A percentile compares a stretch with the other conserved stretches of the same genome.
These are phyloP conservation scores for Zalerion maritima DNA, from an alignment of 495 filamentous ascomycete species.

Conservation along the genomic window DNA sequence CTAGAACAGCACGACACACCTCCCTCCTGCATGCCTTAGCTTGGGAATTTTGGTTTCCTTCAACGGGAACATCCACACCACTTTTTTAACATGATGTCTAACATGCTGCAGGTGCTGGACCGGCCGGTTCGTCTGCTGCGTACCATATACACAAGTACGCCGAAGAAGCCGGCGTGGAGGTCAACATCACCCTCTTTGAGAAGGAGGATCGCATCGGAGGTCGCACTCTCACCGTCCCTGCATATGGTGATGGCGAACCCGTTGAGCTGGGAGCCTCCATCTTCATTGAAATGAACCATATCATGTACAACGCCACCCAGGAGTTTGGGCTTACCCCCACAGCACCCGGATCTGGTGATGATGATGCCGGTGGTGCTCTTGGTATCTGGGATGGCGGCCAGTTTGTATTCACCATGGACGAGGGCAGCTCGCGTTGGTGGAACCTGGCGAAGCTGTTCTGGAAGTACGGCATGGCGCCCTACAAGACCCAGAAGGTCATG, in stretches of 20 bases:
- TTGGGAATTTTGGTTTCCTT: too few relatives aligned
- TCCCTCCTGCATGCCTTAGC: too few relatives aligned
- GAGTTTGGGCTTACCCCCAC: slow-evolving; percentile 47
- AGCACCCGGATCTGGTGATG: slow-evolving; percentile 14
- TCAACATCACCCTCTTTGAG: slow-evolving; percentile 84
- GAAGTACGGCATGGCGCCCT: slow-evolving; percentile 71
- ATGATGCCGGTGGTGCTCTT: slow-evolving; percentile 32
- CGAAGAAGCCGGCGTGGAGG: slow-evolving; percentile 26
- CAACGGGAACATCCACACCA: too few relatives aligned
- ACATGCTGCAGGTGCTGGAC: slow-evolving; percentile 73
- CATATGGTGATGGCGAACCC: slow-evolving; percentile 52
- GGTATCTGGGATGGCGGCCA: slow-evolving; percentile 73
- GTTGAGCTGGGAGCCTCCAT: slow-evolving; percentile 87
- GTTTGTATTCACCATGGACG: slow-evolving; percentile 53
- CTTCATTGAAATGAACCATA: slow-evolving; percentile 77
- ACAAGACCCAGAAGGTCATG: slow-evolving; percentile 59
- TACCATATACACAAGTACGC: slow-evolving; percentile 66
- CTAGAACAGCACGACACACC: too few relatives aligned
- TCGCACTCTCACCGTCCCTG: slow-evolving; percentile 77
- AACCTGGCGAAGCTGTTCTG: slow-evolving; percentile 63
- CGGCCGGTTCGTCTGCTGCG: slow-evolving; percentile 75
- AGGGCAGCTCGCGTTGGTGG: slow-evolving; percentile 55
- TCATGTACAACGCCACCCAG: slow-evolving; percentile 59
- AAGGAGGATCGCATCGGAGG: slow-evolving; percentile 68
- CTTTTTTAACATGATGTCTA: too few relatives aligned